Evolutionary conservation across 805 yeast species (phyloP).

Genomic region (Cyberlindnera xishuangbannaensis): DNA sequence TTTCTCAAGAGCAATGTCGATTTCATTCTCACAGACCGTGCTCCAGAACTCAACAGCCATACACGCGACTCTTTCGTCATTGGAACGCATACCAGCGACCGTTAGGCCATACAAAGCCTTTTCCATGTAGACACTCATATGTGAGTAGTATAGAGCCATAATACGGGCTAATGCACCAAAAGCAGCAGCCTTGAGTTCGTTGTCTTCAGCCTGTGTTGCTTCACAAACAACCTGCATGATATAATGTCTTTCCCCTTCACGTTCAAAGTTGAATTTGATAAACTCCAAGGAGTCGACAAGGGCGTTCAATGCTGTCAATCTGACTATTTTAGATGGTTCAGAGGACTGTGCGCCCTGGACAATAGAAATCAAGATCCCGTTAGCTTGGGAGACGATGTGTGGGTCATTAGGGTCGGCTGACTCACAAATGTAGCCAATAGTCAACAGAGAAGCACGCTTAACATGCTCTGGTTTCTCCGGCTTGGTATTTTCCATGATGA

Average conservation of each 20-base stretch:
- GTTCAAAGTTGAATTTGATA: conserved; percentile 79
- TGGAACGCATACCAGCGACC: conserved; percentile 83
- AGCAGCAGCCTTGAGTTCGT: conserved; percentile 86
- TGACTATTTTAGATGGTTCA: conserved; percentile 69
- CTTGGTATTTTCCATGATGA: conserved; percentile 81
- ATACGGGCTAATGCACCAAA: conserved; percentile 93
- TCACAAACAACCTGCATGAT: conserved; percentile 99
- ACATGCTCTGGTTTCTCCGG: conserved; percentile 70
- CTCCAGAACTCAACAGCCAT: conserved; percentile 99
- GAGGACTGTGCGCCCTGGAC: conserved; percentile 91
- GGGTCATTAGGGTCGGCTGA: conserved; percentile 74
- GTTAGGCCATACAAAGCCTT: conserved; percentile 90
- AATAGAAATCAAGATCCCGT: conserved; percentile 90
- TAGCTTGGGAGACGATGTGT: conserved; percentile 75
- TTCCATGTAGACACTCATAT: conserved; percentile 95
- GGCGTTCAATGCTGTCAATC: conserved; percentile 89
- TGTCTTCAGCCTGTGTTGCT: conserved; percentile 86
- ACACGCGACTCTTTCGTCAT: conserved; percentile 82
- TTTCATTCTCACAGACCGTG: conserved; percentile 98
- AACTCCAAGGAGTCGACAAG: conserved; percentile 87
- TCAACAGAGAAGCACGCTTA: conserved; percentile 79
- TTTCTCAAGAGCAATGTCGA: conserved; percentile 66
- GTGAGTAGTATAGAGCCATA: conserved; percentile 81
- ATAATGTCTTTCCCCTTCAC: conserved; percentile 92
- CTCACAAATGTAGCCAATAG: conserved; percentile 96